Base-by-base conservation (phyloP, 139 green algal genomes). In the Chlorella vulgaris region DNA sequence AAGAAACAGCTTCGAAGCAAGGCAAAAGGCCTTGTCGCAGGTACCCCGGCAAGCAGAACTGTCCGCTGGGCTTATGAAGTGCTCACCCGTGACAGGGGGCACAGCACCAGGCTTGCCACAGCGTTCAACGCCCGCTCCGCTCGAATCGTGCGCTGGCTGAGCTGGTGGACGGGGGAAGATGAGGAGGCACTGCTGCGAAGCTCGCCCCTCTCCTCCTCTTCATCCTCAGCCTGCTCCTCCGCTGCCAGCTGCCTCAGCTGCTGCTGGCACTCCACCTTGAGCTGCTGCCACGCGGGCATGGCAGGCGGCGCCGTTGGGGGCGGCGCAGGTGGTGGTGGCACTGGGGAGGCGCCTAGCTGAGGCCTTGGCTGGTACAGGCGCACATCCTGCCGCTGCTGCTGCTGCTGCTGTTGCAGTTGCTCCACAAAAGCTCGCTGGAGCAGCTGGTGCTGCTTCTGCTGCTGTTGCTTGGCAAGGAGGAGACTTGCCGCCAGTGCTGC, bases 51-150 rank as follows among this genome's bases (percentile, higher is more conserved):
- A n/a, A n/a, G n/a, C n/a, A n/a, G n/a, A n/a, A n/a, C n/a, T n/a
- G n/a, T n/a, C n/a, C n/a, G n/a, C n/a, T n/a, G n/a, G n/a, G n/a
- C n/a, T n/a, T n/a, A n/a, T n/a, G n/a, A n/a, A n/a, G n/a, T n/a
- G n/a, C 66, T 73, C 36, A 73, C 66, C 36, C 36, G 35, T 2
- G 66, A 73, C 13, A 73, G 66, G 15, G 66, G 66, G 66, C 66
- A 73, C 36, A 51, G 31, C 36, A 36, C 26, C 21, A 73, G 66
- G 21, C n/a, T 35, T 19, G 66, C 66, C 10, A 31, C 15, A 2
- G 66, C 66, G 19, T 15, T 18, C 66, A 73, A 36, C 21, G 36
- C 36, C 7, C 31, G 31, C 36, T 29, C 36, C 36, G 36, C 35
- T 15, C 66, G 13, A 24, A 6, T 24, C 19, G 26, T 26, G 26